Conservation (phyloP, 495 filamentous ascomycete genomes). For the Sphaerosporella brunnea region DNA sequence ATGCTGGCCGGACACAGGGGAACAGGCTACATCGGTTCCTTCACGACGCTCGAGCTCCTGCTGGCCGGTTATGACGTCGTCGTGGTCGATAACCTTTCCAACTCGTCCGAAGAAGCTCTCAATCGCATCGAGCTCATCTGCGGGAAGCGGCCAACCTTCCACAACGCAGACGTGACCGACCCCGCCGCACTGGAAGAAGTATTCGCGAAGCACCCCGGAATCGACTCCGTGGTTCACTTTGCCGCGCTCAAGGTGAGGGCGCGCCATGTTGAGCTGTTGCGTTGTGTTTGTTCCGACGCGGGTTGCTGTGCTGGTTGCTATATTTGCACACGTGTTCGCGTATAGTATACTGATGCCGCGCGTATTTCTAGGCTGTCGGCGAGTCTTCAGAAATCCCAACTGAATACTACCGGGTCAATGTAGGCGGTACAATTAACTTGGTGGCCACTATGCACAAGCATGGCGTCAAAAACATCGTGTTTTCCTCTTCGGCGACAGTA, state of each 20-base stretch:
- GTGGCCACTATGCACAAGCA: slow-evolving; percentile 72
- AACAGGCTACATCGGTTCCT: slow-evolving; percentile 96
- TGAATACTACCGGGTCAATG: slow-evolving; percentile 95
- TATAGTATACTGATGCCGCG: background rate
- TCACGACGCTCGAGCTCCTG: slow-evolving; percentile 81
- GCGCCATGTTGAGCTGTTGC: no score
- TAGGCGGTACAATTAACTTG: slow-evolving; percentile 78
- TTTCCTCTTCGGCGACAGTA: slow-evolving; percentile 90
- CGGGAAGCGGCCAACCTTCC: slow-evolving; percentile 74
- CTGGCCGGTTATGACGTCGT: slow-evolving; percentile 90
- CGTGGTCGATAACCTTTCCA: slow-evolving; percentile 88
- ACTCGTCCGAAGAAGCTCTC: slow-evolving; percentile 73
- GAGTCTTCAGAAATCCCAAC: slow-evolving; percentile 89
- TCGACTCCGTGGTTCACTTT: slow-evolving; percentile 97
- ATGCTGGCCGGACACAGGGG: slow-evolving; percentile 57
- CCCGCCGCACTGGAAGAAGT: slow-evolving; percentile 67
- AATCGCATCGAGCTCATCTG: slow-evolving; percentile 85
- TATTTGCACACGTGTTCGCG: background rate
- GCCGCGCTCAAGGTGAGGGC: slow-evolving; percentile 80
- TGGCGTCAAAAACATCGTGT: slow-evolving; percentile 91
- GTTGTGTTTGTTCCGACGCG: no score
- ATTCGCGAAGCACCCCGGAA: slow-evolving; percentile 74
- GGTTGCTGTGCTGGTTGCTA: no score
- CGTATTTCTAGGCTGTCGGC: slow-evolving; percentile 56
- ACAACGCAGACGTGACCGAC: slow-evolving; percentile 74